These are phyloP conservation scores for Solanum paucissectum DNA, from an alignment of 257 asterid genomes.

Conservation along the genomic window DNA sequence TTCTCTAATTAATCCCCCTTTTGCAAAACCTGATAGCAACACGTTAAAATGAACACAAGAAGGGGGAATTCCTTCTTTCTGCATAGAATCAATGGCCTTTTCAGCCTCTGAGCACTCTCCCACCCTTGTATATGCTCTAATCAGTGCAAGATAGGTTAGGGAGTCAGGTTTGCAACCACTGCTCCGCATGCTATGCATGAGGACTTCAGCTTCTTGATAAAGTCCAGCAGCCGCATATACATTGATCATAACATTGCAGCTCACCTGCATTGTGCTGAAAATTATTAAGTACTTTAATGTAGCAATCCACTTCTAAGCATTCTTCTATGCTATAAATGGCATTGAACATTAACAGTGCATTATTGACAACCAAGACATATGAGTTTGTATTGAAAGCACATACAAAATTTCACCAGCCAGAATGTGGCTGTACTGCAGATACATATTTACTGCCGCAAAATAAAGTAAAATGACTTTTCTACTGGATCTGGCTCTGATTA, in stretches of 20 bases:
- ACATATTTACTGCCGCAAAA: not conserved
- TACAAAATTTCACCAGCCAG: not conserved
- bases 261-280: constrained; percentile 34
- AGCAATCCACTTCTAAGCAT: not conserved
- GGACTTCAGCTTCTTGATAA: constrained; percentile 47
- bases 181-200: constrained; percentile 40
- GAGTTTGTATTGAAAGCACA: not conserved
- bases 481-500: not conserved
- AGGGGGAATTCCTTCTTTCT: constrained; percentile 44
- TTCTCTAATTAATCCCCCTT: constrained; percentile 45
- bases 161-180: constrained; percentile 47
- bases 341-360: not conserved
- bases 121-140: constrained; percentile 47
- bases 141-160: constrained; percentile 49
- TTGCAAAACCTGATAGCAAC: constrained; percentile 40
- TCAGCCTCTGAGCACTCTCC: constrained; percentile 48
- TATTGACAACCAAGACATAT: not conserved
- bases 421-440: not conserved
- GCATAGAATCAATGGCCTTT: constrained; percentile 43
- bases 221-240: constrained; percentile 51
- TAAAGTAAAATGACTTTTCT: not conserved
- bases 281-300: not conserved
- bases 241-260: constrained; percentile 61
- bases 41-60: constrained; percentile 55
- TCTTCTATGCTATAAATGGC: not conserved